Percentiles rank a stretch among this genome's conserved stretches.
Conservation (phyloP, 768 basidiomycete genomes). For the Suillus americanus region DNA sequence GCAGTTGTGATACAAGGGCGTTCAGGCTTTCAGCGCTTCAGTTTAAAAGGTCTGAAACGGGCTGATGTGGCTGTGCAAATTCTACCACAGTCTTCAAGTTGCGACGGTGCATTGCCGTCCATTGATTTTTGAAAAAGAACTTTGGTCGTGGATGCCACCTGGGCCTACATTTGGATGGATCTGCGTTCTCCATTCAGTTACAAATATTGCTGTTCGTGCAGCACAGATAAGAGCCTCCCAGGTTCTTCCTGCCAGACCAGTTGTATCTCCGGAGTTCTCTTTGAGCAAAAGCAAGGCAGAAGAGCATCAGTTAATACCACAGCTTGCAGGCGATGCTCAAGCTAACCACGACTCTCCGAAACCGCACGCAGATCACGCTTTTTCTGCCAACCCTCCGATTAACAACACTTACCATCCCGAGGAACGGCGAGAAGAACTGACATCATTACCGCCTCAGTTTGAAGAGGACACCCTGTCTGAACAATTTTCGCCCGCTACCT, state of each 20-base stretch:
- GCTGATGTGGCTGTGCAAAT: conserved; percentile 19
- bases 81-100: neutral
- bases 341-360: neutral
- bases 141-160: conserved; percentile 53
- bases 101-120: neutral
- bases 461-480: neutral
- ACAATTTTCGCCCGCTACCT: neutral
- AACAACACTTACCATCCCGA: neutral
- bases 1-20: neutral
- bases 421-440: neutral
- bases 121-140: neutral
- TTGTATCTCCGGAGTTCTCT: neutral
- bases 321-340: neutral
- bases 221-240: conserved; percentile 56
- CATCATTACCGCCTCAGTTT: neutral
- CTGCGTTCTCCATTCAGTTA: conserved; percentile 60
- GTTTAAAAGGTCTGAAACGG: neutral
- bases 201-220: conserved; percentile 63
- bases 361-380: neutral
- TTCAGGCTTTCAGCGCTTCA: neutral
- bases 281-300: neutral
- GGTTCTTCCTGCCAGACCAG: conserved; percentile 8
- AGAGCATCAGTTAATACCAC: no score
- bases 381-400: neutral
- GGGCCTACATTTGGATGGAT: conserved; percentile 71